These are phyloP conservation scores for Chaetomiaceae sp. DNA, from an alignment of 2,329 filamentous ascomycete species.

Conservation along the genomic window DNA sequence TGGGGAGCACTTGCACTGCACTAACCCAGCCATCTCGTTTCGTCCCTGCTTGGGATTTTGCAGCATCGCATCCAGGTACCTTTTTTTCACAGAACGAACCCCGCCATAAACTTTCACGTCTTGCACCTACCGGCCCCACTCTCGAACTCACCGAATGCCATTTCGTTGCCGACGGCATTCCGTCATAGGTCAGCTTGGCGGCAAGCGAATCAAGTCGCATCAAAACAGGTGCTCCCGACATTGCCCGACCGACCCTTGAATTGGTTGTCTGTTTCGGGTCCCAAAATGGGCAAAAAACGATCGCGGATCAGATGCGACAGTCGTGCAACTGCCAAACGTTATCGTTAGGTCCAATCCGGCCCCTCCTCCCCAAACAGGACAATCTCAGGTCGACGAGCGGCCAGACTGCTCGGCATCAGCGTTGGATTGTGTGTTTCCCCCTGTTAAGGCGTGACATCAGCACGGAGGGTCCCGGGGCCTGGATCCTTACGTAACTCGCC, in stretches of 20 bases:
- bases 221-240: slow-evolving; percentile 19
- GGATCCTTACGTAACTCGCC: background rate
- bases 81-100: background rate
- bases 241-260: slow-evolving; percentile 20
- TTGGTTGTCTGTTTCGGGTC: background rate
- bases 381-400: no score
- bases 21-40: no score
- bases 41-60: no score
- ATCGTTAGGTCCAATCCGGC: no score
- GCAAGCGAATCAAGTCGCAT: slow-evolving; percentile 7
- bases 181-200: slow-evolving; percentile 21
- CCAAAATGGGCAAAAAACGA: background rate
- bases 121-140: background rate
- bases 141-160: slow-evolving; percentile 10
- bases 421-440: no score
- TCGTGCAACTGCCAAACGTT: no score
- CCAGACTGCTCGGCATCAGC: no score
- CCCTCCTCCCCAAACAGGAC: no score
- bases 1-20: no score
- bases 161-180: slow-evolving; percentile 21
- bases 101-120: background rate
- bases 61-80: no score
- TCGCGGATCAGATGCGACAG: background rate
- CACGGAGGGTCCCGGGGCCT: no score
- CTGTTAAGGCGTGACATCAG: no score